These are phyloP conservation scores for Penicillium lividum DNA, from an alignment of 495 filamentous ascomycete species.

Conservation along the genomic window DNA sequence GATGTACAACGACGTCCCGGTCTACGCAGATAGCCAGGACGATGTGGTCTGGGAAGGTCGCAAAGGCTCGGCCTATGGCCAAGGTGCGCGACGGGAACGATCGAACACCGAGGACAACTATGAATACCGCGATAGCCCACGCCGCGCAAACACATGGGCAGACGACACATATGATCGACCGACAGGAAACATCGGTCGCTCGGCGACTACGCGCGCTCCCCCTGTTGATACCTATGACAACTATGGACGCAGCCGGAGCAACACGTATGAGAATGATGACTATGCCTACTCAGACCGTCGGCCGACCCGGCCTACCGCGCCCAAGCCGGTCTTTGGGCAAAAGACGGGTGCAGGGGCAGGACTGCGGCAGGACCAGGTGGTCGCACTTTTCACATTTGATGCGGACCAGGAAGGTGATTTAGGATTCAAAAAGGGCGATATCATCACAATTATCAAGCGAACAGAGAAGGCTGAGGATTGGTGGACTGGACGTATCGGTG, in stretches of 20 bases:
- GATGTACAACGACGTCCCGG: conserved; percentile 94
- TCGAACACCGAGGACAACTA: conserved; percentile 57
- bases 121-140: conserved; percentile 65
- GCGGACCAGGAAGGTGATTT: conserved; percentile 91
- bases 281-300: conserved; percentile 64
- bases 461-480: conserved; percentile 95
- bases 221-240: conserved; percentile 51
- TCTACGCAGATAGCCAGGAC: conserved; percentile 87
- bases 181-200: conserved; percentile 47
- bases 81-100: conserved; percentile 63
- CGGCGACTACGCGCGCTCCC: conserved; percentile 48
- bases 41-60: conserved; percentile 91
- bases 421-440: conserved; percentile 90
- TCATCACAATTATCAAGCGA: conserved; percentile 95
- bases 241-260: conserved; percentile 47
- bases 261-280: conserved; percentile 49
- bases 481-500: conserved; percentile 69
- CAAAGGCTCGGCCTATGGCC: conserved; percentile 72
- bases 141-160: conserved; percentile 78
- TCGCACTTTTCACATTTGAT: conserved; percentile 91
- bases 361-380: conserved; percentile 77
- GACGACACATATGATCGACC: conserved; percentile 84
- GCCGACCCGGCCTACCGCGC: conserved; percentile 71
- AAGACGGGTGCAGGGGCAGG: conserved; percentile 55
- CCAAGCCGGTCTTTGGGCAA: conserved; percentile 78